phyloP scores from a whole-genome alignment of 371 early-diverging fungal genomes.

The Choanephora cucurbitarum region DNA sequence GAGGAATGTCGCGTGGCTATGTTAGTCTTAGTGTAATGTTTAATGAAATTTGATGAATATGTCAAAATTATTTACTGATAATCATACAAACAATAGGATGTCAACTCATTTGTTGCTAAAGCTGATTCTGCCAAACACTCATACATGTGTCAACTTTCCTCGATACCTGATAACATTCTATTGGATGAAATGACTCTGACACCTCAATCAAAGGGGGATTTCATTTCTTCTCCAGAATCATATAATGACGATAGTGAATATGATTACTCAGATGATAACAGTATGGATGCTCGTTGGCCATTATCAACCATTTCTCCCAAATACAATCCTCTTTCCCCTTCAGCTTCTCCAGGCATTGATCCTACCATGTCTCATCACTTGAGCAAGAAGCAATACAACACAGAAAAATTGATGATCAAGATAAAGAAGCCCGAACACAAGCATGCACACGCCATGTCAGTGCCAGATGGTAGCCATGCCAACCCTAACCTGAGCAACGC shows the following conservation, averaged over 20 bases:
- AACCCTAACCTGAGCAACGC: not conserved
- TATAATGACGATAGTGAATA: constrained; percentile 25
- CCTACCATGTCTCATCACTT: not conserved
- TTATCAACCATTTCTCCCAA: not conserved
- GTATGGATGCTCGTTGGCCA: constrained; percentile 18
- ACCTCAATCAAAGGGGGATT: constrained; percentile 9
- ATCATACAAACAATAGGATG: constrained; percentile 28
- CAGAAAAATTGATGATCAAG: constrained; percentile 22
- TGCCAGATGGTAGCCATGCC: not conserved
- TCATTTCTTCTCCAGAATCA: constrained; percentile 16
- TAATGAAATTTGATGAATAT: not conserved
- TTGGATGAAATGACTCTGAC: not conserved
- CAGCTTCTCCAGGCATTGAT: not conserved
- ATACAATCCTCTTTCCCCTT: not conserved
- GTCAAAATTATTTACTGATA: not conserved
- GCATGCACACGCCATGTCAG: too few relatives aligned
- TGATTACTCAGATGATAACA: constrained; percentile 24
- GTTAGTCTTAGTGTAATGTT: constrained; percentile 41
- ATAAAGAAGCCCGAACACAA: constrained; percentile 20
- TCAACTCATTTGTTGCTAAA: constrained; percentile 48
- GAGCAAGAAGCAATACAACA: not conserved
- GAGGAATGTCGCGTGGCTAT: constrained; percentile 24
- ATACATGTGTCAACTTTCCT: constrained; percentile 15
- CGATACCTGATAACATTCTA: not conserved
- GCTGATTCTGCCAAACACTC: constrained; percentile 37